Conservation (phyloP, 768 basidiomycete species). For the Trametes cingulata region DNA sequence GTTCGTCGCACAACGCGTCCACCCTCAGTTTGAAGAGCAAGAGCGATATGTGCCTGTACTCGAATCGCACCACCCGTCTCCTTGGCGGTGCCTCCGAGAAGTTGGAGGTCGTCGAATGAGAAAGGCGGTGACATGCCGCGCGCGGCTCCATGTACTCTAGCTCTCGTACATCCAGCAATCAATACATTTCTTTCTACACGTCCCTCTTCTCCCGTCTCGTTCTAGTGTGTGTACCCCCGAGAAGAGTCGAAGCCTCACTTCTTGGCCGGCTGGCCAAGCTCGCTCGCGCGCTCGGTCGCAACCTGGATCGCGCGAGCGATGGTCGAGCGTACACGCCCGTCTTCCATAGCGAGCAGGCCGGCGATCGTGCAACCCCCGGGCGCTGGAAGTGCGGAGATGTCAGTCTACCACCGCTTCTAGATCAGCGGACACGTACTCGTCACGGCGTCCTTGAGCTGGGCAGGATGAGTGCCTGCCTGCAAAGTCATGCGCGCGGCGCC, state of each 20-base stretch:
- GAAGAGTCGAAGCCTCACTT: constrained; percentile 41
- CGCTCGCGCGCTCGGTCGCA: constrained; percentile 86
- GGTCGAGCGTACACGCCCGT: constrained; percentile 89
- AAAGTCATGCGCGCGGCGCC: constrained; percentile 96
- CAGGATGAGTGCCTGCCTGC: constrained; percentile 86
- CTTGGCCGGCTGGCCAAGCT: constrained; percentile 72
- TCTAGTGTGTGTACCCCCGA: background rate
- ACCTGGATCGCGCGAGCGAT: constrained; percentile 94
- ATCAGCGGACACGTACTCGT: constrained; percentile 67
- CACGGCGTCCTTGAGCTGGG: constrained; percentile 95
- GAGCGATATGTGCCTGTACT: constrained; percentile 19
- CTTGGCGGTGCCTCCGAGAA: constrained; percentile 27
- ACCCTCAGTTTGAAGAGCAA: constrained; percentile 15
- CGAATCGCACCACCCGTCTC: constrained; percentile 26
- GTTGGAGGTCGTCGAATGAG: constrained; percentile 31
- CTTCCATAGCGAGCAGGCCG: constrained; percentile 92
- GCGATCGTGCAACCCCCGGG: constrained; percentile 99
- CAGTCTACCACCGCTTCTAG: background rate
- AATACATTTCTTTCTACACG: constrained; percentile 3
- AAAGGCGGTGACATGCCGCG: constrained; percentile 23
- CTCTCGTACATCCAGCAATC: background rate
- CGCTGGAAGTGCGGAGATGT: constrained; percentile 48
- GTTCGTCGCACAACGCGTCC: background rate
- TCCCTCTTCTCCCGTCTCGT: background rate
- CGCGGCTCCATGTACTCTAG: background rate